Conservation (phyloP, 1,284 basidiomycete genomes). For the Lentinus polychrous region DNA sequence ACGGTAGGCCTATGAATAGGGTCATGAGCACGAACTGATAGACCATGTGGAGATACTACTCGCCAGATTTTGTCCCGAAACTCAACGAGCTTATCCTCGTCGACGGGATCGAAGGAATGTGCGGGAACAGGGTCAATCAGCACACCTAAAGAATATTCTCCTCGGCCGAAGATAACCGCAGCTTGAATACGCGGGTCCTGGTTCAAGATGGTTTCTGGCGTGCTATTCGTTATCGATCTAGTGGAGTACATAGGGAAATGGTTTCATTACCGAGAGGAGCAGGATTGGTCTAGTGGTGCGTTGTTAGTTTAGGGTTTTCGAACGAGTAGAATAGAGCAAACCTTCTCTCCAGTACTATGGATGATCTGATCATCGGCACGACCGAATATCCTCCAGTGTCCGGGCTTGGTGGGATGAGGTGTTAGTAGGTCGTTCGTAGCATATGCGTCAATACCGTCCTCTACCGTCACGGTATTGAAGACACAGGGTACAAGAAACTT, state of each 20-base stretch:
- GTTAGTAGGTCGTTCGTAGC: slow-evolving; percentile 37
- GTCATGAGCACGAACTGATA: not conserved
- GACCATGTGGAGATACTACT: not conserved
- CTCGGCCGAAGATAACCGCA: slow-evolving; percentile 34
- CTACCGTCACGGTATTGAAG: slow-evolving; percentile 21
- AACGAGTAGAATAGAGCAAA: slow-evolving; percentile 10
- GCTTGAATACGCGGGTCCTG: slow-evolving; percentile 27
- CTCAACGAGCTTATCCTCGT: slow-evolving; percentile 18
- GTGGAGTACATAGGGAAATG: slow-evolving; percentile 14
- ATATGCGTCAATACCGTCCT: slow-evolving; percentile 27
- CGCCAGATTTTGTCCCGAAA: slow-evolving; percentile 31
- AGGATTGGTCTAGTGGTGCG: slow-evolving; percentile 21
- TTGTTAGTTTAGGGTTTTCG: not conserved
- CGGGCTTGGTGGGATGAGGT: slow-evolving; percentile 37
- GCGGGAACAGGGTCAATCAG: slow-evolving; percentile 31
- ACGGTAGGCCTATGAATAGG: slow-evolving; percentile 28
- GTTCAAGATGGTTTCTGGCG: slow-evolving; percentile 31
- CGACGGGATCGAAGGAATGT: slow-evolving; percentile 22
- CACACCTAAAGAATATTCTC: slow-evolving; percentile 34
- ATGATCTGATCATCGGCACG: slow-evolving; percentile 48
- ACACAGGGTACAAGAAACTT: slow-evolving; percentile 15
- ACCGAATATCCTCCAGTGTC: slow-evolving; percentile 38
- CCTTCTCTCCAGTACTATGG: slow-evolving; percentile 45
- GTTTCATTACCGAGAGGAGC: slow-evolving; percentile 21
- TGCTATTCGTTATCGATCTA: slow-evolving; percentile 12